A percentile compares a stretch with the other conserved stretches of the same genome.
Evolutionary conservation across 2,329 filamentous ascomycete genomes (phyloP).

Genomic region (Penicillium vulpinum): DNA sequence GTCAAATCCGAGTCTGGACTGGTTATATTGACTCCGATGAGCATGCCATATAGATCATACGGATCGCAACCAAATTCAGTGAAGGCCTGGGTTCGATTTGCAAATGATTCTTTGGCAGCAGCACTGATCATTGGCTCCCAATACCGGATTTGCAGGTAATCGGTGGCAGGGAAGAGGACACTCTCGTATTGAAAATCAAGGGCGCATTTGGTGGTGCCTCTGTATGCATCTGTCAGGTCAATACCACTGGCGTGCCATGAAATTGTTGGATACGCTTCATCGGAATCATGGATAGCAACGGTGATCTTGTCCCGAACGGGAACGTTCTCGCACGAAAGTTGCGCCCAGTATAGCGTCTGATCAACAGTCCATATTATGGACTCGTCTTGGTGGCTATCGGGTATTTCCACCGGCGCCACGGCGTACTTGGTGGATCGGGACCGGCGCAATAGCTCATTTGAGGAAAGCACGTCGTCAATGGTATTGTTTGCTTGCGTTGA

Average conservation of each 20-base stretch:
- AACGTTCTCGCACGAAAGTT: conserved; percentile 27
- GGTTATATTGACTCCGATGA: conserved; percentile 34
- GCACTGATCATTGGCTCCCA: conserved; percentile 33
- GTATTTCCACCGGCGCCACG: conserved; percentile 35
- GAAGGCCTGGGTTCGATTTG: conserved; percentile 24
- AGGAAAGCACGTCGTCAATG: conserved; percentile 23
- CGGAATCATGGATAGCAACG: conserved; percentile 24
- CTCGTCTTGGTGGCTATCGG: conserved; percentile 20
- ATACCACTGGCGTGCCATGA: conserved; percentile 32
- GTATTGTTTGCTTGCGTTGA: conserved; percentile 28
- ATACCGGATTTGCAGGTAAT: conserved; percentile 37
- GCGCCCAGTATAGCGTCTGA: conserved; percentile 36
- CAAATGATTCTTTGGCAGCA: conserved; percentile 6
- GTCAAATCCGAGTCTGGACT: conserved; percentile 1
- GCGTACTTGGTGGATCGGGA: conserved; percentile 33
- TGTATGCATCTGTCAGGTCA: conserved; percentile 19
- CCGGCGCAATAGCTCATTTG: conserved; percentile 19
- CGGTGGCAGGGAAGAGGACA: conserved; percentile 29
- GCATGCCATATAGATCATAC: conserved; percentile 36
- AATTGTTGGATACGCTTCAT: conserved; percentile 16
- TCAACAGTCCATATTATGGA: conserved; percentile 34
- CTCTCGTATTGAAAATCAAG: conserved; percentile 34
- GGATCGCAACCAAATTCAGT: conserved; percentile 28
- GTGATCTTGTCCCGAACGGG: conserved; percentile 20
- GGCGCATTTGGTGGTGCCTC: conserved; percentile 19